Percentiles rank a stretch among this genome's conserved stretches.
These are phyloP conservation scores for Lactifluus subvellereus DNA, from an alignment of 768 basidiomycete genomes.

Conservation along the genomic window DNA sequence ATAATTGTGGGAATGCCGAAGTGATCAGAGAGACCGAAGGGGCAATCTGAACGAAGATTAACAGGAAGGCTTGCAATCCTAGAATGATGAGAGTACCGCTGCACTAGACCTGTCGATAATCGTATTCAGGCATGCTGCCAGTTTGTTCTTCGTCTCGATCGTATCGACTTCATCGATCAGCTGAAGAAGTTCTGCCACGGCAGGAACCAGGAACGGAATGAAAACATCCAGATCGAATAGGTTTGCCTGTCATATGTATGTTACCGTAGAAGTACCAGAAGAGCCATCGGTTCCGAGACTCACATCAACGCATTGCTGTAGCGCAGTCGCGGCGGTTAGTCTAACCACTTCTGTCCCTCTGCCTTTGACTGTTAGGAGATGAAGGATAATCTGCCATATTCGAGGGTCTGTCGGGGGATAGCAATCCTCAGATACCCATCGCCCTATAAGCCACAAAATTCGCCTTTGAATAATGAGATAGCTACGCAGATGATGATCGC, in stretches of 20 bases:
- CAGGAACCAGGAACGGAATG: conserved; percentile 56
- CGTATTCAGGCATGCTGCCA: conserved; percentile 63
- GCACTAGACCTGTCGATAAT: conserved; percentile 50
- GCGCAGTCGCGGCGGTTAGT: conserved; percentile 72
- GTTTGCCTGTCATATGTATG: conserved; percentile 42
- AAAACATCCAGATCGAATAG: conserved; percentile 60
- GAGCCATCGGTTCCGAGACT: conserved; percentile 30
- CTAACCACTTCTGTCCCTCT: conserved; percentile 83
- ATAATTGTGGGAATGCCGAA: conserved; percentile 62
- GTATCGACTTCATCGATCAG: conserved; percentile 70
- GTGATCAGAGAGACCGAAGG: conserved; percentile 59
- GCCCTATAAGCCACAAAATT: conserved; percentile 91
- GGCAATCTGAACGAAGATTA: conserved; percentile 44
- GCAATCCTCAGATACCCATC: conserved; percentile 73
- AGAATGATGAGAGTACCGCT: conserved; percentile 29
- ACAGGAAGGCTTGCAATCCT: not conserved
- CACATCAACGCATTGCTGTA: conserved; percentile 84
- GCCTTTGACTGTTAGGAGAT: conserved; percentile 65
- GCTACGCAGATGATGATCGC: conserved; percentile 36
- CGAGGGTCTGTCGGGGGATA: conserved; percentile 50
- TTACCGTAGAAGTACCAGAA: not conserved
- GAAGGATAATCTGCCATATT: conserved; percentile 77
- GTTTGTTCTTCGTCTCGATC: conserved; percentile 67
- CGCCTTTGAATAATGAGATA: conserved; percentile 92
- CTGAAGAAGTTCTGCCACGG: conserved; percentile 59